Base-by-base conservation (phyloP, 2,329 filamentous ascomycete genomes). In the Fulvia fulva region DNA sequence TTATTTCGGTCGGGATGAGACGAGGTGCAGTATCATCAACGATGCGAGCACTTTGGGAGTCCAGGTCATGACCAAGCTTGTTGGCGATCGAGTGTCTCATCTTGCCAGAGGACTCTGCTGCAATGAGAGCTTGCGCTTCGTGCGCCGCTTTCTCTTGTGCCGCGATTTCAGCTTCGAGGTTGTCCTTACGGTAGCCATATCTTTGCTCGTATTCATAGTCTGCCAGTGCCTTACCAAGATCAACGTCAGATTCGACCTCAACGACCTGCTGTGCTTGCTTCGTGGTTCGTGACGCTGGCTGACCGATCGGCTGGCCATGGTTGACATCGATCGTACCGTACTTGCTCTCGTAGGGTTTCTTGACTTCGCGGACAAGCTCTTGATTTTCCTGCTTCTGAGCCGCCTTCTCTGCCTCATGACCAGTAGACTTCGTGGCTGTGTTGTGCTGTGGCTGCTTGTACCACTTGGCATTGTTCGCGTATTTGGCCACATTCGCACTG, bases 301-400 rank as follows among this genome's bases (percentile, higher is more conserved):
- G 26, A 28, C 53, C 55, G 53, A 25, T 32, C 19, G 46, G 19
- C 43, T 71, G 69, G 37, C 60, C 62, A 56, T 72, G 70, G 22
- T 63, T 46, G 21, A 61, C 55, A 49, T 69, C 67, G 50, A 78
- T 77, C 5, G 63, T 69, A 21, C 76, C 76, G 58, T 78, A 79
- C 9, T 62, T 58, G 37, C 74, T 69, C 63, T 79, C 76, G 61
- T 79, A 78, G 50, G 78, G 77, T 21, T 66, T 67, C 37, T 70
- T 69, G 21, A 79, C 68, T 59, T 77, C 72, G 7, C 66, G 63
- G 16, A 74, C 68, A 14, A 79, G 67, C 5, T 65, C 64, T 50
- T 67, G 67, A 50, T 75, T 71, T 11, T 62, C 58, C 19, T 63
- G 61, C 56, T 67, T 68, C 49, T 69, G 63, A 51, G 67, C 59